These are phyloP conservation scores for Yamadazyma trypodendri DNA, from an alignment of 1,139 yeast species.

Conservation along the genomic window DNA sequence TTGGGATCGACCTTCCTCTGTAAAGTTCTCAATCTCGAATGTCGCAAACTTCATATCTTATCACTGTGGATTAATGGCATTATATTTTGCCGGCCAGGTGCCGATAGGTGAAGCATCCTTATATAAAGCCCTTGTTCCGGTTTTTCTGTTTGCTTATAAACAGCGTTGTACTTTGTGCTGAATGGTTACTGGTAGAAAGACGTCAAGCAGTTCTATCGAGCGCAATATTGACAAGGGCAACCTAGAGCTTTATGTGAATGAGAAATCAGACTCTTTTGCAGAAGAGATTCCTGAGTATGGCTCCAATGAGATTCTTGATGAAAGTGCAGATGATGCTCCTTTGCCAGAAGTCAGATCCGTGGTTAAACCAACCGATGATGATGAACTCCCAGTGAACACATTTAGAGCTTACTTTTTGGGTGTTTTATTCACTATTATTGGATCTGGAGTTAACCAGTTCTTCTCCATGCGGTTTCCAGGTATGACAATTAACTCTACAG, in stretches of 20 bases:
- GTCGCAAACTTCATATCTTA: neutral
- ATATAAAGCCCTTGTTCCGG: neutral
- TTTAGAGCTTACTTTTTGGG: conserved; percentile 53
- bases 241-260: neutral
- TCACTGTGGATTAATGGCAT: neutral
- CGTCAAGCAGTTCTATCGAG: neutral
- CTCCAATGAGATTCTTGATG: conserved; percentile 4
- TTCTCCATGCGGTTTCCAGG: conserved; percentile 57
- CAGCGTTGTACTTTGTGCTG: neutral
- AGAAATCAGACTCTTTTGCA: neutral
- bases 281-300: conserved; percentile 1
- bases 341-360: conserved; percentile 66
- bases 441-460: conserved; percentile 58
- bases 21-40: neutral
- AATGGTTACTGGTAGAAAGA: neutral
- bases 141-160: neutral
- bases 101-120: too few relatives aligned
- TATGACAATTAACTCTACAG: conserved; percentile 43
- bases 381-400: conserved; percentile 49
- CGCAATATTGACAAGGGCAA: neutral
- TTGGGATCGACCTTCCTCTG: too few relatives aligned
- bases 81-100: too few relatives aligned
- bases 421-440: conserved; percentile 51
- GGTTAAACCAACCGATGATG: conserved; percentile 52
- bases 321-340: conserved; percentile 30